phyloP scores from a whole-genome alignment of 352 stramenopile genomes.

The Phytophthora rubi region DNA sequence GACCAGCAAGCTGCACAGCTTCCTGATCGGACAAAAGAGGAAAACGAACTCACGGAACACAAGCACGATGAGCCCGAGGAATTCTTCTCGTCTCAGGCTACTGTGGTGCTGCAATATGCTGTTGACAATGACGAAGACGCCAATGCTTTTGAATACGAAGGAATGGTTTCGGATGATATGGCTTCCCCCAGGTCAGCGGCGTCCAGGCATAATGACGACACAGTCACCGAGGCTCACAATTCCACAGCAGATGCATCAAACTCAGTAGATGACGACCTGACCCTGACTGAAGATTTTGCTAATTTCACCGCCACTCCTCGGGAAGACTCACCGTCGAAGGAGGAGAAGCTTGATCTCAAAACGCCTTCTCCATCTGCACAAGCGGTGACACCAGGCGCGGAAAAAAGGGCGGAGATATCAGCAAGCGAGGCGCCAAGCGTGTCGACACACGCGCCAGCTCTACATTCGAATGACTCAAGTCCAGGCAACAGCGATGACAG shows the following conservation, averaged over 20 bases:
- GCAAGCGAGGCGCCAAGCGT: background rate
- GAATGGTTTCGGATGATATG: constrained; percentile 21
- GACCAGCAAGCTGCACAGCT: constrained; percentile 16
- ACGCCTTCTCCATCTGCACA: constrained; percentile 21
- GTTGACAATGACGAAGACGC: constrained; percentile 35
- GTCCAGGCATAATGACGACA: background rate
- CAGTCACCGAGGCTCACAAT: background rate
- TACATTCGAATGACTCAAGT: background rate
- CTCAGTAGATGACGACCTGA: background rate
- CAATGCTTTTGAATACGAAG: constrained; percentile 46
- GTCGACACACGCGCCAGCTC: background rate
- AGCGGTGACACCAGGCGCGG: constrained; percentile 21
- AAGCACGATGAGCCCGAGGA: constrained; percentile 22
- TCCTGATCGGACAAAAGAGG: constrained; percentile 17
- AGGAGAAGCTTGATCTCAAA: constrained; percentile 12
- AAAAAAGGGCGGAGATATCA: constrained; percentile 9
- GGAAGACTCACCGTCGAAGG: constrained; percentile 2
- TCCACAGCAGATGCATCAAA: constrained; percentile 1
- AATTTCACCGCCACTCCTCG: constrained; percentile 14
- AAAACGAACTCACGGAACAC: constrained; percentile 1
- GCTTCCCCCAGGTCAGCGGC: constrained; percentile 10
- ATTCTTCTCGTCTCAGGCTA: constrained; percentile 38
- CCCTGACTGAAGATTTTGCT: background rate
- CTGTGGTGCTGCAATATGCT: constrained; percentile 32
- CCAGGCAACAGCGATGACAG: background rate